phyloP scores from a whole-genome alignment of 129 eudicot species.

The Artemisia annua region DNA sequence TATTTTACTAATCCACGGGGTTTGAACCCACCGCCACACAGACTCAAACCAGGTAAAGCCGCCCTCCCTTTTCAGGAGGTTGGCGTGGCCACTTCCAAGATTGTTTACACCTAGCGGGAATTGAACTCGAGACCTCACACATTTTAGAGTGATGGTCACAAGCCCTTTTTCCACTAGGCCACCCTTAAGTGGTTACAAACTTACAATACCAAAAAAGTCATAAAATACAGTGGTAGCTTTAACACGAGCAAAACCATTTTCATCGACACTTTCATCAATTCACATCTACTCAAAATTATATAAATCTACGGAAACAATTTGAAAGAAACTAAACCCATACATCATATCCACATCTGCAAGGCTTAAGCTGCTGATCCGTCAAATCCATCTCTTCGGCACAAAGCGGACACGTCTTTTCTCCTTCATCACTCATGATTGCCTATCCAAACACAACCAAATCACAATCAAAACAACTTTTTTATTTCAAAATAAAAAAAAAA shows the following conservation, averaged over 20 bases:
- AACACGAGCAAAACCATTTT: constrained; percentile 21
- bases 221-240: background rate
- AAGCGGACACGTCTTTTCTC: constrained; percentile 97
- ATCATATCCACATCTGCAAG: constrained; percentile 96
- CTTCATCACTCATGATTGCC: constrained; percentile 93
- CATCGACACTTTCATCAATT: background rate
- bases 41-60: no score
- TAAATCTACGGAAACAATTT: no score
- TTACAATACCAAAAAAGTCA: no score
- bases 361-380: constrained; percentile 96
- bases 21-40: no score
- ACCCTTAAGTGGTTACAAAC: no score
- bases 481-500: background rate
- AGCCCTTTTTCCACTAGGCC: no score
- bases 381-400: constrained; percentile 99
- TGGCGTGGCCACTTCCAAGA: no score
- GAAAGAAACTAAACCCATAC: constrained; percentile 29
- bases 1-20: no score
- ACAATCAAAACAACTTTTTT: background rate
- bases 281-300: background rate
- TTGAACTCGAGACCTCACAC: no score
- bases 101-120: no score
- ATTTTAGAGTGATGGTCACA: no score
- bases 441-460: constrained; percentile 23
- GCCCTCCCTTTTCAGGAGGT: no score